Base-by-base conservation (phyloP, 1,139 yeast genomes). In the Arxiozyma slooffiae region DNA sequence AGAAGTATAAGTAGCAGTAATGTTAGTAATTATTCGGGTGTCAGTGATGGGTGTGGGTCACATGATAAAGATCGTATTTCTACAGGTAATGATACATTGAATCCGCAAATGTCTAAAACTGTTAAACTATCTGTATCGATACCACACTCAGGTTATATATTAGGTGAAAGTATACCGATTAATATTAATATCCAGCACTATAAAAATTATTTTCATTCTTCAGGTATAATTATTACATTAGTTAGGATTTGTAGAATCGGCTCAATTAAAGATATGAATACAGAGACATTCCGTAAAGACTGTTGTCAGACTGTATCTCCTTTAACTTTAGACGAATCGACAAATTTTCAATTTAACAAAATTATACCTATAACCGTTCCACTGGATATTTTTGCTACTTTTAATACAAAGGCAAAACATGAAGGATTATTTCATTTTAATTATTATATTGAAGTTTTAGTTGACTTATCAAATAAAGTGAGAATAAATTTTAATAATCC, bases 241-340 rank as follows among this genome's bases (percentile, higher is more conserved):
- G 87, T 87, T 8, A 71, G 97, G 49, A 83, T 89, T 7, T 86
- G 95, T 56, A 73, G 95, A 23, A 79, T 89, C 41, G 85, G 83
- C 55, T 75, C 78, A 54, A 85, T 85, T 0, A 60, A 61, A 26
- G 83, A 78, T 48, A 76, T 80, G 18, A 74, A 80, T 26, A 73
- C 80, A 44, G 95, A 86, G 61, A 82, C 94, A 0, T 88, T 84
- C 65, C 73, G 97, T 55, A 89, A 89, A 64, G 97, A 89, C 63
- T 71, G 89, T 20, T 80, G 84, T 41, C 97, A 89, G 66, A 76
- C 79, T 45, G 77, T 88, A 1, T 75, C 85, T 0, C 96, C 96
- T 0, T 68, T 89, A n/a, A 82, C 80, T 56, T 80, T 87, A 22
- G 53, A 47, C 17, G 92, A 87, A 62, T 90, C 94, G 0, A 71